phyloP scores from a whole-genome alignment of 495 filamentous ascomycete genomes.

The Penicillium robsamsonii region DNA sequence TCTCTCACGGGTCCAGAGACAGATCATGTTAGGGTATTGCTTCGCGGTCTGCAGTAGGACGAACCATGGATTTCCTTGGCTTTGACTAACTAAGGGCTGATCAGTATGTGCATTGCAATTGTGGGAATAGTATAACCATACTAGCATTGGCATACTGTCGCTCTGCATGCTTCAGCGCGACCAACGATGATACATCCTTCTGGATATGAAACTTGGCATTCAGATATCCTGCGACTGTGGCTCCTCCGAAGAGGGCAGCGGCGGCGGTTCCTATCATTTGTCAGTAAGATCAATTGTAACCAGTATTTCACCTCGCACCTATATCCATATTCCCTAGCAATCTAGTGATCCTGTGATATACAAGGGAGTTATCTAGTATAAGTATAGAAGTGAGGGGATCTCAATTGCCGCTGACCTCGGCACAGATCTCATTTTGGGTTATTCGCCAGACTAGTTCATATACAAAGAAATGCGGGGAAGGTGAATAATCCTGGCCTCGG shows the following conservation, averaged over 20 bases:
- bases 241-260: constrained; percentile 39
- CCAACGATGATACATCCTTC: constrained; percentile 54
- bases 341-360: constrained; percentile 4
- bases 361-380: not conserved
- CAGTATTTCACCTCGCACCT: not conserved
- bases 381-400: not conserved
- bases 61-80: constrained; percentile 61
- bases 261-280: constrained; percentile 19
- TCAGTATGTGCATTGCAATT: constrained; percentile 9
- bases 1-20: constrained; percentile 65
- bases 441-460: not conserved
- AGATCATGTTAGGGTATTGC: constrained; percentile 46
- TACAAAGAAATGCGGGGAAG: not conserved
- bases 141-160: constrained; percentile 37
- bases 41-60: constrained; percentile 57
- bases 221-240: constrained; percentile 58
- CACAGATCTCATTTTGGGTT: not conserved
- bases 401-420: not conserved
- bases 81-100: constrained; percentile 40
- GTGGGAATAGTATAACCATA: constrained; percentile 14
- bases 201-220: constrained; percentile 66
- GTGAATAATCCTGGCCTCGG: not conserved
- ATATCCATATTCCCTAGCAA: constrained; percentile 8
- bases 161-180: constrained; percentile 29
- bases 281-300: not conserved